Evolutionary conservation across 768 basidiomycete genomes (phyloP), one percentile per base, ranked within the genome.

Genomic region (Chalciporus chontae): DNA sequence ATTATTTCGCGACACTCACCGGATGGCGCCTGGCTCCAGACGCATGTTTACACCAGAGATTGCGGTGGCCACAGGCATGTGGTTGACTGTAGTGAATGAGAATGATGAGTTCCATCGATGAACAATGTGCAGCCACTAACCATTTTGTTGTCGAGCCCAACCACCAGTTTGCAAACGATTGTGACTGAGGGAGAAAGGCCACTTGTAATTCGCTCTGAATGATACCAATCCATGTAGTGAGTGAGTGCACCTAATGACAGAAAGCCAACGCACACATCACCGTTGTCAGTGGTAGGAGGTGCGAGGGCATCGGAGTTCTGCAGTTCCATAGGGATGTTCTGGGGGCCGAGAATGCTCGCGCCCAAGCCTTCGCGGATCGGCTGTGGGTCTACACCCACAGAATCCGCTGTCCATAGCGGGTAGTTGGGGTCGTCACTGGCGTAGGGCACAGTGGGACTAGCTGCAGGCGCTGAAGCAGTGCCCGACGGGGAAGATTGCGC

Each of bases 141-240:
- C 52, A 53, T 81, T 85, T 61, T 84, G 77, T 58, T 82, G 74
- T 40, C 82, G 73, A 24, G 83, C 78, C 82, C 83, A 85, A 2
- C 84, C 84, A n/a, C 83, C 84, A 4, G 73, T 71, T 45, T 77
- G 75, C 7, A 85, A 55, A 29, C 80, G 78, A 57, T 74, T 83
- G 57, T 81, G 81, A 52, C 82, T 83, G 18, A 82, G 61, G 42
- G 76, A 70, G 59, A 84, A 81, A 0, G 83, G 77, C 84, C 84
- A 85, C 57, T 84, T 85, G 52, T 73, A 73, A 54, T 83, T 84
- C 0, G 51, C 45, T 1, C 70, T 75, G 45, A 27, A 26, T 1
- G 4, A n/a, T 6, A 6, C 37, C 8, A 3, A 29, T 36, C 5
- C 26, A 19, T 8, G 5, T 52, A 52, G 36, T 17, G 24, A 26